Conservation (phyloP, 78 protist species). For the Corallochytrium limacisporum region DNA sequence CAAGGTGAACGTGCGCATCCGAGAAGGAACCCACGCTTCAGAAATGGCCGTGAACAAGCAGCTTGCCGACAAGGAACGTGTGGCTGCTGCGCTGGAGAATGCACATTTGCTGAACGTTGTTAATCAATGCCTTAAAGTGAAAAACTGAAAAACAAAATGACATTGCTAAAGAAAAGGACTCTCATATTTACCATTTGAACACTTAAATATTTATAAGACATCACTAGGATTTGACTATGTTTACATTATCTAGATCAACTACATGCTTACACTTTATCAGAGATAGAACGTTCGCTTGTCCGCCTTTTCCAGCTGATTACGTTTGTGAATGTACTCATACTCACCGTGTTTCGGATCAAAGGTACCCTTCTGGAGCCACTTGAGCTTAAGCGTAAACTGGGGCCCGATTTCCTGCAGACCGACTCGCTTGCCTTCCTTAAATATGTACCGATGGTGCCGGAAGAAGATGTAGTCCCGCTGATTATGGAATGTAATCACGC, state of each 20-base stretch:
- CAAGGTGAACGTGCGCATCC: conserved; percentile 5
- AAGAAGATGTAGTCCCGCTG: conserved; percentile 96
- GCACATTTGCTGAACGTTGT: conserved; percentile 29
- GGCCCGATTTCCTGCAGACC: conserved; percentile 94
- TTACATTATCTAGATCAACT: background rate
- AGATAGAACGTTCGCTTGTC: no score
- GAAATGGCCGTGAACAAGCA: conserved; percentile 54
- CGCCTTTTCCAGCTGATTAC: no score
- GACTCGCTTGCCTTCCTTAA: conserved; percentile 30
- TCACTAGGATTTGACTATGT: no score
- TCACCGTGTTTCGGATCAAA: conserved; percentile 82
- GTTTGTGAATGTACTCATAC: conserved; percentile 32
- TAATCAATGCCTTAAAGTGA: background rate
- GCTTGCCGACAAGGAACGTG: conserved; percentile 68
- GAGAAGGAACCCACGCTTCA: conserved; percentile 5
- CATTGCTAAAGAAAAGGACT: background rate
- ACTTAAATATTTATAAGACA: no score
- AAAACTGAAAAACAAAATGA: background rate
- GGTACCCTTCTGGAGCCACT: conserved; percentile 78
- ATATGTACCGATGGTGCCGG: conserved; percentile 79
- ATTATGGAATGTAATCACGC: conserved; percentile 86
- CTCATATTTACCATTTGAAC: background rate
- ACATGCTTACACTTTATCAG: no score
- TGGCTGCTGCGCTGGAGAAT: conserved; percentile 69
- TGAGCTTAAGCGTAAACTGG: conserved; percentile 81